These are phyloP conservation scores for Ophiostoma triangulosporum DNA, from an alignment of 2,329 filamentous ascomycete species.

Conservation along the genomic window DNA sequence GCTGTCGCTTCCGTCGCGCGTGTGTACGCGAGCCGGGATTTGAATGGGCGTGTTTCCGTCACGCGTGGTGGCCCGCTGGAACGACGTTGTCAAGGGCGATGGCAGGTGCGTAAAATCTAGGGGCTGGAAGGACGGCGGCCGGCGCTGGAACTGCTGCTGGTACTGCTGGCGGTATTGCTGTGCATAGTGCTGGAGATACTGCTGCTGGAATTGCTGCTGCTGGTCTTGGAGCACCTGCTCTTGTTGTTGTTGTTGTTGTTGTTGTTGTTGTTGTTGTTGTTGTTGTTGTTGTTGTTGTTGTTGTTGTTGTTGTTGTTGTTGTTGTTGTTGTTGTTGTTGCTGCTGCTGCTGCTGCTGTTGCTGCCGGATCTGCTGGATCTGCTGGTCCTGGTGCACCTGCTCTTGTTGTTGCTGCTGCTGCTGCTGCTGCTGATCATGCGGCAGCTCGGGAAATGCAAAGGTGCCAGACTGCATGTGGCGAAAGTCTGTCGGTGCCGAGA, in stretches of 20 bases:
- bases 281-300: constrained; percentile 15
- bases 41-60: constrained; percentile 15
- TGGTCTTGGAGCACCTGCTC: background rate
- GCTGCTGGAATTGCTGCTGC: constrained; percentile 14
- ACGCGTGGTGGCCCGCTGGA: constrained; percentile 24
- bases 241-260: background rate
- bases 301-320: background rate
- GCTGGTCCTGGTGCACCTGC: background rate
- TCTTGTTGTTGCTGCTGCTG: background rate
- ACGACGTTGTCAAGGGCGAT: constrained; percentile 42
- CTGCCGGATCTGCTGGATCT: background rate
- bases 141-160: constrained; percentile 16
- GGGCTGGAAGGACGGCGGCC: constrained; percentile 33
- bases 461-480: constrained; percentile 37
- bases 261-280: constrained; percentile 12
- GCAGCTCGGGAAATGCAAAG: constrained; percentile 9
- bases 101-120: constrained; percentile 37
- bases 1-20: constrained; percentile 16
- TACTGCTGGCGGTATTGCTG: constrained; percentile 7
- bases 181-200: constrained; percentile 3
- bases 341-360: background rate
- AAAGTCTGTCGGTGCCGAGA: constrained; percentile 47
- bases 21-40: constrained; percentile 27
- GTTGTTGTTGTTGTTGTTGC: background rate
- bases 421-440: constrained; percentile 1